A percentile compares a stretch with the other conserved stretches of the same genome.
phyloP scores from a whole-genome alignment of 2,329 filamentous ascomycete species.

The Neonectria ditissima region DNA sequence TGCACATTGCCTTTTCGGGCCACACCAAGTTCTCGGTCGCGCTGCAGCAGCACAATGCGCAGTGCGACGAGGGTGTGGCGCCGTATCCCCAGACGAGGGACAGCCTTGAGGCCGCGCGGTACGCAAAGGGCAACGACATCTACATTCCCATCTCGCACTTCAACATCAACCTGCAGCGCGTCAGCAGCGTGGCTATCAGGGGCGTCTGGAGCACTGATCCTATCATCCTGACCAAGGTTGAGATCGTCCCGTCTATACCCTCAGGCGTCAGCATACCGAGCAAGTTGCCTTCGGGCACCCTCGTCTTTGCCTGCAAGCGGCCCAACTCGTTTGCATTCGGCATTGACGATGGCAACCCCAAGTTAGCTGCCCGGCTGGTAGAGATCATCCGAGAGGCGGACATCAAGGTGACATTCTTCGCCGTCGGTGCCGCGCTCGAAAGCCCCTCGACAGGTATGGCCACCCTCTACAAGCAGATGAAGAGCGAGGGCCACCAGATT shows the following conservation, averaged over 20 bases:
- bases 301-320: constrained; percentile 73
- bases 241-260: constrained; percentile 69
- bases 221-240: constrained; percentile 66
- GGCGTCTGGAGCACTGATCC: constrained; percentile 70
- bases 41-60: constrained; percentile 73
- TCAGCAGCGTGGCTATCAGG: constrained; percentile 71
- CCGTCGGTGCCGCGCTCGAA: constrained; percentile 71
- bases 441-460: constrained; percentile 71
- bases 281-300: constrained; percentile 70
- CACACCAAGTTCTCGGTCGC: constrained; percentile 72
- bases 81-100: constrained; percentile 77
- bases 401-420: constrained; percentile 79
- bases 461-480: constrained; percentile 73
- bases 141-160: constrained; percentile 77
- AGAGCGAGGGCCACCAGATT: constrained; percentile 72
- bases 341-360: constrained; percentile 75
- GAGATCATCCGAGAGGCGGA: constrained; percentile 70
- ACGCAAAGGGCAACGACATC: constrained; percentile 65
- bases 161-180: constrained; percentile 66
- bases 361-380: constrained; percentile 56
- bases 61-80: constrained; percentile 65
- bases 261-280: constrained; percentile 62
- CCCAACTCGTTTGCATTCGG: constrained; percentile 79
- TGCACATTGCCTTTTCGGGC: constrained; percentile 74
- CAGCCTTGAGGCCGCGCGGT: constrained; percentile 72